These are phyloP conservation scores for Planoprotostelium fungivorum DNA, from an alignment of 78 protist genomes.

Conservation along the genomic window DNA sequence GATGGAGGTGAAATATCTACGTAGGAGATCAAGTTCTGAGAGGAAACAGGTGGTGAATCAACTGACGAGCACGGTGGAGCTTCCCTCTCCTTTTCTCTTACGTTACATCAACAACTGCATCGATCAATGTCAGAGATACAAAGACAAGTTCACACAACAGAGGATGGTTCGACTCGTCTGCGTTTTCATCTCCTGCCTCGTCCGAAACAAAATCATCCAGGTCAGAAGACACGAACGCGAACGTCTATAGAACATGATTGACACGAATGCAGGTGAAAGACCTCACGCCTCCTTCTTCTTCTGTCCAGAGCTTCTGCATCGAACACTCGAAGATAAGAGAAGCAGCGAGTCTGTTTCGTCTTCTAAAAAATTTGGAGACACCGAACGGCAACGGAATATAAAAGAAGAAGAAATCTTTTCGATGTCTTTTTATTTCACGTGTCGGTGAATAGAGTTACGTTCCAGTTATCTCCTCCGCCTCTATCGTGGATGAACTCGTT, in stretches of 20 bases:
- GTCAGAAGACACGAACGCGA: not conserved
- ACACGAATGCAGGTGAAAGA: not conserved
- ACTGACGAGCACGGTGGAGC: constrained; percentile 77
- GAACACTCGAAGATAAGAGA: constrained; percentile 63
- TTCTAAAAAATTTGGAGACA: constrained; percentile 7
- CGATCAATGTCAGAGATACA: constrained; percentile 57
- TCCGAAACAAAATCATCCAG: constrained; percentile 77
- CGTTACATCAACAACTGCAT: constrained; percentile 88
- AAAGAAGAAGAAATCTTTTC: no score
- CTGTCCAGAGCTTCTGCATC: constrained; percentile 75
- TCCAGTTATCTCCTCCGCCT: not conserved
- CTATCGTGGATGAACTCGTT: not conserved
- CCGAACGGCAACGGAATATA: no score
- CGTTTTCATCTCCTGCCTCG: constrained; percentile 83
- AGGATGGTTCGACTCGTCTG: constrained; percentile 85
- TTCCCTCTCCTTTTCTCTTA: constrained; percentile 81
- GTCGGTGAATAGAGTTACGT: not conserved
- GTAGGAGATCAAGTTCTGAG: constrained; percentile 1
- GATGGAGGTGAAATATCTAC: constrained; percentile 80
- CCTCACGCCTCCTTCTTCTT: constrained; percentile 53
- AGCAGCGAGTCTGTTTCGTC: constrained; percentile 39
- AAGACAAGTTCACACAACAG: constrained; percentile 73
- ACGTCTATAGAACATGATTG: not conserved
- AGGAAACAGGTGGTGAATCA: constrained; percentile 86
- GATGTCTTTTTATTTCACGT: no score